Evolutionary conservation across 2,329 filamentous ascomycete genomes (phyloP).

Genomic region (Fusarium pininemorale): DNA sequence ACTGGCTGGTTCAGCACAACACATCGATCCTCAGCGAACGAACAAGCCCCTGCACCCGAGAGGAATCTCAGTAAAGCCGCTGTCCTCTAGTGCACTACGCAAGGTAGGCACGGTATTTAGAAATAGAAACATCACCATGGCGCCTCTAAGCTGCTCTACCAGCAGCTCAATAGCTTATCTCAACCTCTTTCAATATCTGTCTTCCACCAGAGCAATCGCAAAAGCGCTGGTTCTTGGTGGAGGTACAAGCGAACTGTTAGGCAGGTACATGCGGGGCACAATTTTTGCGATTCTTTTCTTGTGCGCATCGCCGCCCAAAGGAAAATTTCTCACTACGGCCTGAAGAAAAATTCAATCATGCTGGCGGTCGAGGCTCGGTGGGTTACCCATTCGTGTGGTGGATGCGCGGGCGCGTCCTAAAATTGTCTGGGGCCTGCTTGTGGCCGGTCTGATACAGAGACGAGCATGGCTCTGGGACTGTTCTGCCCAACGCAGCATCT

Average conservation of each 20-base stretch:
- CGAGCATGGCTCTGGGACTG: conserved; percentile 15
- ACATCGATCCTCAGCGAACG: neutral
- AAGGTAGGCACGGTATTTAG: neutral
- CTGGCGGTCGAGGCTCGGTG: conserved; percentile 35
- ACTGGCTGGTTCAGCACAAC: neutral
- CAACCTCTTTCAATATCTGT: conserved; percentile 2
- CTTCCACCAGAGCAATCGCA: conserved; percentile 1
- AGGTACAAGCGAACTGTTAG: conserved; percentile 46
- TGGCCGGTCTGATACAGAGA: conserved; percentile 18
- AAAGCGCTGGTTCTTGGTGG: neutral
- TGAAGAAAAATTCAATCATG: conserved; percentile 38
- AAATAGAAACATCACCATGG: neutral
- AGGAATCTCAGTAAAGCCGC: neutral
- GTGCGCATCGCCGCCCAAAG: conserved; percentile 28
- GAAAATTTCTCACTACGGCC: conserved; percentile 42
- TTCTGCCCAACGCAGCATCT: conserved; percentile 41
- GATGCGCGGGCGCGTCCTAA: conserved; percentile 22
- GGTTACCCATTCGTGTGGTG: conserved; percentile 30
- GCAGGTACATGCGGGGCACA: conserved; percentile 40
- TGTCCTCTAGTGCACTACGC: neutral
- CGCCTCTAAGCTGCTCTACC: neutral
- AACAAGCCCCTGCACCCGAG: neutral
- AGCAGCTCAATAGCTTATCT: neutral
- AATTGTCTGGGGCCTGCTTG: conserved; percentile 28
- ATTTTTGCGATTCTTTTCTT: conserved; percentile 22